phyloP scores from a whole-genome alignment of 2,329 filamentous ascomycete species.

The Mollisia scopiformis region DNA sequence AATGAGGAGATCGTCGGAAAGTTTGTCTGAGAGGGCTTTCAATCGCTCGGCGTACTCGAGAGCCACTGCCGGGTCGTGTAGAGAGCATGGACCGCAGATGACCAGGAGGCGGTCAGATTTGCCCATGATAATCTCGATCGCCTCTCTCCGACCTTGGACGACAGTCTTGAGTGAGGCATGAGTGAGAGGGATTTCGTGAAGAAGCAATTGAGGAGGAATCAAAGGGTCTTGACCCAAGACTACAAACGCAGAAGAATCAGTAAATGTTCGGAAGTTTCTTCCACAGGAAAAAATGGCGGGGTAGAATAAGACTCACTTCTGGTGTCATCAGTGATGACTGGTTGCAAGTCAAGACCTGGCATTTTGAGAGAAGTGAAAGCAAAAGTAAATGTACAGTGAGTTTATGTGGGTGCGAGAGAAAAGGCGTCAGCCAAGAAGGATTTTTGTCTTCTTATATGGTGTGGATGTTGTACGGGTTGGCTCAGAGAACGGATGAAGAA shows the following conservation, averaged over 20 bases:
- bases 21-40: constrained; percentile 75
- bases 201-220: constrained; percentile 85
- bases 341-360: constrained; percentile 33
- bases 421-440: background rate
- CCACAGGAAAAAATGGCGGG: constrained; percentile 6
- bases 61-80: constrained; percentile 89
- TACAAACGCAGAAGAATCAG: constrained; percentile 40
- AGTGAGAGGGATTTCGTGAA: constrained; percentile 80
- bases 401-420: background rate
- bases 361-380: constrained; percentile 24
- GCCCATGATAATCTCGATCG: constrained; percentile 41
- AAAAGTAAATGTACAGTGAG: background rate
- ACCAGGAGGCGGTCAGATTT: constrained; percentile 81
- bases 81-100: constrained; percentile 93
- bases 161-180: constrained; percentile 67
- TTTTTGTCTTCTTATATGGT: background rate
- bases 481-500: background rate
- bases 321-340: constrained; percentile 50
- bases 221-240: constrained; percentile 94
- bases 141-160: constrained; percentile 69
- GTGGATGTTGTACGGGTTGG: background rate
- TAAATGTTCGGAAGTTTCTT: background rate
- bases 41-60: constrained; percentile 86
- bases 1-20: constrained; percentile 82
- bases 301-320: constrained; percentile 45